Evolutionary conservation across 2,329 filamentous ascomycete species (phyloP), one percentile per base, ranked within the genome.

Genomic region (Shiraia sp.): DNA sequence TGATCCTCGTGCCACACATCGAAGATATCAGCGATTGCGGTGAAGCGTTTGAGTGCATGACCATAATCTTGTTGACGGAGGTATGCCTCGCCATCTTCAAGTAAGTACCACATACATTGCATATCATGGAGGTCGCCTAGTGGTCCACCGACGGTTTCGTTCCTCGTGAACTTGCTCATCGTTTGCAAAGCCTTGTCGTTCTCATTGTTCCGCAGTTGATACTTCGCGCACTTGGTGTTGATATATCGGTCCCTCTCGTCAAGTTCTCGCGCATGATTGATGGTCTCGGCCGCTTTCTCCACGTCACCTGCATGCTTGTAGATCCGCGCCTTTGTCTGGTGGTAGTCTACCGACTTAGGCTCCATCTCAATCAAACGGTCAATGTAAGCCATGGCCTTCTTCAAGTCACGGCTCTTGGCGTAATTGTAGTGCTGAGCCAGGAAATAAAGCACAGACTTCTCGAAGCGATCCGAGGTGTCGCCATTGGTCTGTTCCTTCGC

Each of bases 1-100:
- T 99, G 93, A 59, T 99, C 93, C 68, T 99, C 95, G 65, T 95
- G 87, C 93, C 93, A 99, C 14, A 90, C 84, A 54, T 97, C 92
- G 61, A 99, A 99, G 53, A 99, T 95, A 71, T 88, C 90, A 68
- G 86, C 86, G 42, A 99, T 82, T 15, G 88, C 79, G 53, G 91
- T 88, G 71, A 96, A 92, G 35, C 95, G 84, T 76, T 99, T 99
- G 38, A 99, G 77, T 0, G 95, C 92, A 45, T 96, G 79, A 3
- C 87, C 90, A 32, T 88, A 75, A 57, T 95, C 90, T 51, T 85
- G 85, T 66, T 90, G 87, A 36, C 93, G 85, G 42, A 88, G 77
- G 68, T 91, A 90, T 3, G 92, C 85, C 72, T 96, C 88, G 40
- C 90, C 93, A 65, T 99, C 95, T 72, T 99, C 93, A 4, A 89